phyloP scores from a whole-genome alignment of 371 early-diverging fungal species.

The Vairimorpha necatrix region DNA sequence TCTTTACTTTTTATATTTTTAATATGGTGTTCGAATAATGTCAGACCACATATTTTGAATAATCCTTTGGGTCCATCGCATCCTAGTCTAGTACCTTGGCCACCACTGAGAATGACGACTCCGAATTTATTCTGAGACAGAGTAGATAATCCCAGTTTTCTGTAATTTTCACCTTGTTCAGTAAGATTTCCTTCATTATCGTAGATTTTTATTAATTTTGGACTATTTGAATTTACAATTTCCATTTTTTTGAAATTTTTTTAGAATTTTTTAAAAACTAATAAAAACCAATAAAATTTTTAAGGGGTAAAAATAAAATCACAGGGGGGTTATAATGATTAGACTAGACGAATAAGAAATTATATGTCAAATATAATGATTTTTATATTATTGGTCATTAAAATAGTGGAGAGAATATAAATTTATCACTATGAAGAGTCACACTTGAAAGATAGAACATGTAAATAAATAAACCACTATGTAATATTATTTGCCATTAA shows the following conservation, averaged over 20 bases:
- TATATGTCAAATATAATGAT: too few species aligned
- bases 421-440: too few species aligned
- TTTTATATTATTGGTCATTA: too few species aligned
- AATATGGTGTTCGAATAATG: conserved; percentile 56
- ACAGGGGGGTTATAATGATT: neutral
- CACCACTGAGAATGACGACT: conserved; percentile 60
- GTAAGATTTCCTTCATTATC: neutral
- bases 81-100: conserved; percentile 63
- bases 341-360: too few species aligned
- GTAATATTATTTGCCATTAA: too few species aligned
- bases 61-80: conserved; percentile 58
- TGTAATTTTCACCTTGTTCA: neutral
- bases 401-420: too few species aligned
- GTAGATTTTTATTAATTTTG: neutral
- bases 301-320: neutral
- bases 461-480: too few species aligned
- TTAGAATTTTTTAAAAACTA: neutral
- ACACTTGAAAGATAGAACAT: too few species aligned
- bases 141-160: neutral
- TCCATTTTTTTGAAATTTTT: neutral
- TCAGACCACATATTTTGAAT: conserved; percentile 48
- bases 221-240: neutral
- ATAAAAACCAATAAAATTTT: neutral
- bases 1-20: conserved; percentile 42
- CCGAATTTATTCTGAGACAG: conserved; percentile 34